phyloP scores from a whole-genome alignment of 306 rosid species.

The Glycyrrhiza uralensis region DNA sequence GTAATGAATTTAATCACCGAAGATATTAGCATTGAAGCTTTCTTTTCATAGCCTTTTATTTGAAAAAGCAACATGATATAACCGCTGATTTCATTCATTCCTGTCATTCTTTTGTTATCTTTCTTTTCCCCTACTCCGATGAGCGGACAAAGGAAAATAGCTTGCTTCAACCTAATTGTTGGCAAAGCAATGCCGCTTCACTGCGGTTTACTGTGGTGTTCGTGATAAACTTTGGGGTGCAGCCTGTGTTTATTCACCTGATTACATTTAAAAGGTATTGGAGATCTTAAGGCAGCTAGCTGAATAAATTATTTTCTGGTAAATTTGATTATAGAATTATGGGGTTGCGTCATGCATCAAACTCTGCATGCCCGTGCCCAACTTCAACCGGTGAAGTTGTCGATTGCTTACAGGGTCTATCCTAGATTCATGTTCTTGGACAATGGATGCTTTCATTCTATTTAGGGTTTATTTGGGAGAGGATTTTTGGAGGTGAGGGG shows the following conservation, averaged over 20 bases:
- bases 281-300: no score
- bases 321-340: not conserved
- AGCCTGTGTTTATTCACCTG: not conserved
- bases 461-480: no score
- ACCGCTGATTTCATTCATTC: conserved; percentile 25
- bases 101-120: not conserved
- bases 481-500: no score
- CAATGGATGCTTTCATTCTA: no score
- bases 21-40: conserved; percentile 32
- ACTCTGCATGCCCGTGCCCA: not conserved
- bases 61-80: conserved; percentile 39
- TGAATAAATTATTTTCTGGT: not conserved
- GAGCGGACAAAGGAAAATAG: not conserved
- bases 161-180: not conserved
- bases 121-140: not conserved
- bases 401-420: no score
- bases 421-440: no score
- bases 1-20: conserved; percentile 44
- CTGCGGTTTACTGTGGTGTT: not conserved
- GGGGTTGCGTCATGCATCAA: not conserved
- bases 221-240: no score
- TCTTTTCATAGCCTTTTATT: conserved; percentile 39
- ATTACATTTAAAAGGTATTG: not conserved
- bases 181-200: not conserved
- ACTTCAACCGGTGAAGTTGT: not conserved